phyloP scores from a whole-genome alignment of 768 basidiomycete species.

The Suillus variegatus region DNA sequence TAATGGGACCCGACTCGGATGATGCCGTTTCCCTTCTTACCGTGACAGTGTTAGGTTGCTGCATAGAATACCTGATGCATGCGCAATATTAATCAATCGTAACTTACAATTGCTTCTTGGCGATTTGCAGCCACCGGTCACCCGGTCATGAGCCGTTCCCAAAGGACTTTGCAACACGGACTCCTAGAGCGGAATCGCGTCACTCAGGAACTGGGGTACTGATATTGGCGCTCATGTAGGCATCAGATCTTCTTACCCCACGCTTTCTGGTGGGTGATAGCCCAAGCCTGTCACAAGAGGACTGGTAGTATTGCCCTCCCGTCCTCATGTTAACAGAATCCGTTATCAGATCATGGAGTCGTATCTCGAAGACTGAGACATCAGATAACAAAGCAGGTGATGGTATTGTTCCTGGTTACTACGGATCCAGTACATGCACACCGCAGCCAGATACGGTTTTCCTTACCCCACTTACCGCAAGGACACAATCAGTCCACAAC shows the following conservation, averaged over 20 bases:
- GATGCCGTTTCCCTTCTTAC: background rate
- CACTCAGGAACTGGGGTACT: conserved; percentile 32
- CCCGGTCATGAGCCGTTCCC: conserved; percentile 6
- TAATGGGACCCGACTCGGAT: no score
- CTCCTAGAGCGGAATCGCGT: conserved; percentile 15
- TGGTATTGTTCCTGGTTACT: conserved; percentile 17
- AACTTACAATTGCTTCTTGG: conserved; percentile 13
- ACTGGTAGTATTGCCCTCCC: background rate
- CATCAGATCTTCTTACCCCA: background rate
- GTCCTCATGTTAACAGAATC: conserved; percentile 6
- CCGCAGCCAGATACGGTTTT: background rate
- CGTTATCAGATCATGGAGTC: background rate
- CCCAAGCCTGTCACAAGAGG: background rate
- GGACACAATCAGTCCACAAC: conserved; percentile 2
- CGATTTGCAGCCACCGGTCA: conserved; percentile 6
- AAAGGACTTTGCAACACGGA: conserved; percentile 16
- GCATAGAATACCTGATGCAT: conserved; percentile 6
- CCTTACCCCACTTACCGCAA: background rate
- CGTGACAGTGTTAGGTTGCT: background rate
- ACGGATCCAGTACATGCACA: conserved; percentile 10
- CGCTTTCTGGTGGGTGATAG: background rate
- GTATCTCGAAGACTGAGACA: background rate
- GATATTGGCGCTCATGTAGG: conserved; percentile 14
- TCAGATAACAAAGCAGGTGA: background rate
- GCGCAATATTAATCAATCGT: conserved; percentile 16